phyloP scores from a whole-genome alignment of 306 rosid species.

The Prunus salicina region DNA sequence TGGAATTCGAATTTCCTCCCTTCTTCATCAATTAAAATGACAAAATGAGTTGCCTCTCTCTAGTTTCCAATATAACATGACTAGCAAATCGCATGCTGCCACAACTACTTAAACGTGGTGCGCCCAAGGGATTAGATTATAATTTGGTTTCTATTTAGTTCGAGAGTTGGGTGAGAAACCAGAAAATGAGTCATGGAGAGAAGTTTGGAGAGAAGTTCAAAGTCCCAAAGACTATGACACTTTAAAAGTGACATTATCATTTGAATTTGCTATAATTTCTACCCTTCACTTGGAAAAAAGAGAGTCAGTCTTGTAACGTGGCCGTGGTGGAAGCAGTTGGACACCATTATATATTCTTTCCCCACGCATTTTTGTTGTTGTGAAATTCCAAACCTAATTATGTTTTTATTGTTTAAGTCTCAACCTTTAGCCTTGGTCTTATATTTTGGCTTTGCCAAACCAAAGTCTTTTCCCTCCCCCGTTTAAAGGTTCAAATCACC shows the following conservation, averaged over 20 bases:
- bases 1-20: too few relatives aligned
- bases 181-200: neutral
- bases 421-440: neutral
- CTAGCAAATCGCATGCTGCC: conserved; percentile 22
- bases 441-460: neutral
- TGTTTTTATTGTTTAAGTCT: neutral
- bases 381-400: neutral
- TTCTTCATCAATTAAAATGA: too few relatives aligned
- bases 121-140: neutral
- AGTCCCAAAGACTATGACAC: conserved; percentile 7
- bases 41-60: neutral
- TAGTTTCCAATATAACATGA: neutral
- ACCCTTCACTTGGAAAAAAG: conserved; percentile 21
- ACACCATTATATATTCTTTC: neutral
- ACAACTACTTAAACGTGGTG: conserved; percentile 25
- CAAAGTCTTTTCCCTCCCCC: neutral
- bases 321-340: conserved; percentile 29
- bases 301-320: conserved; percentile 32
- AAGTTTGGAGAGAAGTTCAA: neutral
- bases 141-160: neutral
- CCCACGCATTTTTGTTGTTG: neutral
- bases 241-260: conserved; percentile 7
- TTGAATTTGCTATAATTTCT: conserved; percentile 14
- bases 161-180: conserved; percentile 25
- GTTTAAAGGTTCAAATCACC: neutral